A percentile compares a stretch with the other conserved stretches of the same genome.
These are phyloP conservation scores for Volutella citrinella DNA, from an alignment of 2,329 filamentous ascomycete genomes.

Conservation along the genomic window DNA sequence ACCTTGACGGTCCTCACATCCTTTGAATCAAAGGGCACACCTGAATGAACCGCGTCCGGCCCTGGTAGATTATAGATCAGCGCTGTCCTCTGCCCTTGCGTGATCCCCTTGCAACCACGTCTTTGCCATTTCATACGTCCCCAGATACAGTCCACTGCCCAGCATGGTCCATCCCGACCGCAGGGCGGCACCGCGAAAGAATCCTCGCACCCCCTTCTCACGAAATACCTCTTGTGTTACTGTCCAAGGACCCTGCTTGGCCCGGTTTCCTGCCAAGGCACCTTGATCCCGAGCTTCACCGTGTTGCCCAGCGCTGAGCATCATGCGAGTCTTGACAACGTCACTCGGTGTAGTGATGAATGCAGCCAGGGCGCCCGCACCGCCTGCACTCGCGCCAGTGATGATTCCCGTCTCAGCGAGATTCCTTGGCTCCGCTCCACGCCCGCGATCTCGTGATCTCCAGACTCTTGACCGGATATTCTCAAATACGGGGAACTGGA, in stretches of 20 bases:
- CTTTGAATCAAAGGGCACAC: no score
- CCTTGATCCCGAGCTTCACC: constrained; percentile 9
- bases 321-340: constrained; percentile 86
- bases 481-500: constrained; percentile 89
- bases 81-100: no score
- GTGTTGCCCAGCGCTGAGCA: constrained; percentile 60
- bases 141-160: constrained; percentile 80
- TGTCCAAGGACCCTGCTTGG: constrained; percentile 46
- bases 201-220: constrained; percentile 66
- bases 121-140: constrained; percentile 80
- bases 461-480: constrained; percentile 56
- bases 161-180: constrained; percentile 78
- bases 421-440: constrained; percentile 16
- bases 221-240: constrained; percentile 64
- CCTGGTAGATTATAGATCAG: no score
- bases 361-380: constrained; percentile 72
- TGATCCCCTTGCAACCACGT: constrained; percentile 54
- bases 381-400: constrained; percentile 70
- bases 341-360: constrained; percentile 86
- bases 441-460: constrained; percentile 29
- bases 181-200: constrained; percentile 75
- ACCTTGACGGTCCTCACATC: no score
- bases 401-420: constrained; percentile 67
- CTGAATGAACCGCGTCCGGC: no score
- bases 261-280: constrained; percentile 25